Evolutionary conservation across 176 grass and related monocot species (phyloP).

Genomic region (Dendrocalamus sinicus): DNA sequence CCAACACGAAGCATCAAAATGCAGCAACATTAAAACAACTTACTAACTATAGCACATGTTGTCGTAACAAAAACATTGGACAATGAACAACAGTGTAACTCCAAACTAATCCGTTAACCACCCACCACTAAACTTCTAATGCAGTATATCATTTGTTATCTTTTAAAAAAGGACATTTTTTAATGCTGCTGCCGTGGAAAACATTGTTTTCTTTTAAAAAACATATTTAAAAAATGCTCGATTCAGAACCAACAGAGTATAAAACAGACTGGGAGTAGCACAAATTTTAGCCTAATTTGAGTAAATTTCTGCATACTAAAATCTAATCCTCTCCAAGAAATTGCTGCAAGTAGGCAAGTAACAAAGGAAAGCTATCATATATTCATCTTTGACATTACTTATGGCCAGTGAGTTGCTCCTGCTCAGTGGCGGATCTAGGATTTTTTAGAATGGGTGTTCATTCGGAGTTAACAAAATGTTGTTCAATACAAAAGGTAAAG

Average conservation of each 20-base stretch:
- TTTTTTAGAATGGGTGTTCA: too few species aligned
- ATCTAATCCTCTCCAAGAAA: neutral
- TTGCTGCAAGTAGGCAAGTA: neutral
- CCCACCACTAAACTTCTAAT: neutral
- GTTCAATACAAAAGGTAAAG: too few species aligned
- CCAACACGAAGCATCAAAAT: too few species aligned
- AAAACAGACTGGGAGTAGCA: neutral
- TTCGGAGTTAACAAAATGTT: too few species aligned
- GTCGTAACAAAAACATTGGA: too few species aligned
- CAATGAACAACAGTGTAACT: constrained; percentile 11
- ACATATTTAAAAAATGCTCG: neutral
- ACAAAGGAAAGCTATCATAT: neutral
- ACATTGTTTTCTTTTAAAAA: neutral
- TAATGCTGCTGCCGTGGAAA: too few species aligned
- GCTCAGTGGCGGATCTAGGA: neutral
- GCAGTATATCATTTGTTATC: neutral
- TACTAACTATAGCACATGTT: too few species aligned
- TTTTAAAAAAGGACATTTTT: too few species aligned
- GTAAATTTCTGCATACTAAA: neutral
- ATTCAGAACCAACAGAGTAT: neutral
- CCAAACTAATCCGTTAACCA: constrained; percentile 13
- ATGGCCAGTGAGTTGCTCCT: constrained; percentile 60
- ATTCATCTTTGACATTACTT: constrained; percentile 53
- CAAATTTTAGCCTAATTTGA: neutral
- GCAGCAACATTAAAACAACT: too few species aligned